Evolutionary conservation across 805 yeast genomes (phyloP).

Genomic region (Kodamaea lidongshanica): DNA sequence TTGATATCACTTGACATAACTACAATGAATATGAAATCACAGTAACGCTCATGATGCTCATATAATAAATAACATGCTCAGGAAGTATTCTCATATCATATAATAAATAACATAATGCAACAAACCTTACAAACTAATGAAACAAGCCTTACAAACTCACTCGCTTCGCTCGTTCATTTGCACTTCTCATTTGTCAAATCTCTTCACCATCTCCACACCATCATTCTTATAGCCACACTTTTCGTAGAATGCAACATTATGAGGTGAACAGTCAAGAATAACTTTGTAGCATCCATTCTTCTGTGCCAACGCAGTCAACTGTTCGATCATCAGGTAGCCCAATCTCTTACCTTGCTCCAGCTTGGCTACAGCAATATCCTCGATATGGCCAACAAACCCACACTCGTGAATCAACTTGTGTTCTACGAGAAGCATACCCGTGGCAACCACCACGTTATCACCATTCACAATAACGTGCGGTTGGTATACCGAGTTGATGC

Average conservation of each 20-base stretch:
- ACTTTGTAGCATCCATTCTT: slow-evolving; percentile 75
- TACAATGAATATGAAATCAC: no score
- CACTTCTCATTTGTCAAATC: slow-evolving; percentile 22
- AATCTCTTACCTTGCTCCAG: slow-evolving; percentile 78
- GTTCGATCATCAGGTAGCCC: slow-evolving; percentile 62
- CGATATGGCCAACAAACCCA: slow-evolving; percentile 88
- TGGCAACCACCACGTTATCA: slow-evolving; percentile 59
- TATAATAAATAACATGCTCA: no score
- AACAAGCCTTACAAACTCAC: no score
- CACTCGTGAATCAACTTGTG: slow-evolving; percentile 76
- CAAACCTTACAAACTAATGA: no score
- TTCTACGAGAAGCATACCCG: slow-evolving; percentile 79
- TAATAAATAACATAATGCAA: no score
- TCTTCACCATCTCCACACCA: slow-evolving; percentile 63
- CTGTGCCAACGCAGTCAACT: slow-evolving; percentile 55
- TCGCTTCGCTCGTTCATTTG: no score
- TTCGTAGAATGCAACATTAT: slow-evolving; percentile 77
- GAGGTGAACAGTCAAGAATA: slow-evolving; percentile 81
- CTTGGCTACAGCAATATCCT: slow-evolving; percentile 77
- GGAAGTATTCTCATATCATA: no score
- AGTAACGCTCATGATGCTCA: no score
- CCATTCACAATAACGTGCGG: slow-evolving; percentile 61
- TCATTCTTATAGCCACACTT: slow-evolving; percentile 72
- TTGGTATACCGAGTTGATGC: slow-evolving; percentile 49
- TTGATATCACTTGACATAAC: no score